These are phyloP conservation scores for Dichotomopilus funicola DNA, from an alignment of 2,329 filamentous ascomycete species.

Conservation along the genomic window DNA sequence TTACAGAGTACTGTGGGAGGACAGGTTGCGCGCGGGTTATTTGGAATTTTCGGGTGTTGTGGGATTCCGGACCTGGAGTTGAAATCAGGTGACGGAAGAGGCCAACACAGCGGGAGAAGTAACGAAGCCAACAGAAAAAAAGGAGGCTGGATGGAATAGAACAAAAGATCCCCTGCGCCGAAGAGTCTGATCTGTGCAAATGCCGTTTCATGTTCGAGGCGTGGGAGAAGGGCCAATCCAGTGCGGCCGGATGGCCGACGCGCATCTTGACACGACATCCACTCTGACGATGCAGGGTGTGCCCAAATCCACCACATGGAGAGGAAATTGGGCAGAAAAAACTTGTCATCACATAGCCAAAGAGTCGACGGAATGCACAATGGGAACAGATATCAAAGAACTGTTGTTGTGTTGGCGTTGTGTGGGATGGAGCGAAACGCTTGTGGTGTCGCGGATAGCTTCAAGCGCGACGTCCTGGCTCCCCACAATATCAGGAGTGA, in stretches of 20 bases:
- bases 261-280: conserved; percentile 14
- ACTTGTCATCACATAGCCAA: conserved; percentile 3
- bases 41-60: no score
- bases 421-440: background rate
- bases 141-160: background rate
- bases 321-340: background rate
- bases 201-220: conserved; percentile 1
- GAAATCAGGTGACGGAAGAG: no score
- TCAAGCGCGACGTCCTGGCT: conserved; percentile 12
- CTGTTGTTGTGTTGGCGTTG: background rate
- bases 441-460: conserved; percentile 23
- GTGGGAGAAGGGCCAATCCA: conserved; percentile 4
- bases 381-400: background rate
- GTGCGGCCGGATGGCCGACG: conserved; percentile 7
- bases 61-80: no score
- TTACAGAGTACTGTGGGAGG: no score
- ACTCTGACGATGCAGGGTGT: background rate
- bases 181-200: background rate
- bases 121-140: background rate
- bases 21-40: no score
- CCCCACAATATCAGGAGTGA: conserved; percentile 20
- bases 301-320: no score
- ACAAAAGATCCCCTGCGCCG: background rate
- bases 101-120: no score
- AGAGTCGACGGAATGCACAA: conserved; percentile 1